A percentile compares a stretch with the other conserved stretches of the same genome.
These are phyloP conservation scores for Lenzites betulinus DNA, from an alignment of 768 basidiomycete genomes.

Conservation along the genomic window DNA sequence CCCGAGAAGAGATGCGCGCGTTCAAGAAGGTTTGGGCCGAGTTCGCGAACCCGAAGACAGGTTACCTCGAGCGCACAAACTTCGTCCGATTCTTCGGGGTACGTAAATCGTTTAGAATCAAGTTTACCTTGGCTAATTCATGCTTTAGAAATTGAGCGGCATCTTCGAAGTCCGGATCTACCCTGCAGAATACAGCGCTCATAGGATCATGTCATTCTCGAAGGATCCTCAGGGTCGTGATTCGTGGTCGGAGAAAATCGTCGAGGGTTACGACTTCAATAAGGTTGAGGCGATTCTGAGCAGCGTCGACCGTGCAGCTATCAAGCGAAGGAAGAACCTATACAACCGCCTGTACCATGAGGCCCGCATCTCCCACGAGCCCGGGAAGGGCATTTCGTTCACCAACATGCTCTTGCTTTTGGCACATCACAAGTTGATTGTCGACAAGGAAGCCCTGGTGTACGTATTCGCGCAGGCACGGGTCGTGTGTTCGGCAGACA, in stretches of 20 bases:
- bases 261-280: constrained; percentile 60
- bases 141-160: constrained; percentile 70
- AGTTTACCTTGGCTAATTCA: constrained; percentile 1
- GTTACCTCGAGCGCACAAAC: constrained; percentile 67
- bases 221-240: constrained; percentile 39
- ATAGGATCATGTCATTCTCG: constrained; percentile 57
- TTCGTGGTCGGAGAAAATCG: constrained; percentile 37
- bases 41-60: constrained; percentile 77
- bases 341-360: constrained; percentile 87
- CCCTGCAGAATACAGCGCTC: constrained; percentile 64
- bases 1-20: constrained; percentile 87
- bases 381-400: constrained; percentile 84
- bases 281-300: constrained; percentile 61
- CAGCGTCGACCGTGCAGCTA: constrained; percentile 62
- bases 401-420: constrained; percentile 85
- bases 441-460: constrained; percentile 87
- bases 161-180: constrained; percentile 90
- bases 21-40: constrained; percentile 96
- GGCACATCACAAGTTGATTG: constrained; percentile 89
- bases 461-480: constrained; percentile 42
- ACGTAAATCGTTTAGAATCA: constrained; percentile 33
- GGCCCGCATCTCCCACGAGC: constrained; percentile 71
- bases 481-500: not conserved
- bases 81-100: constrained; percentile 85
- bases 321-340: constrained; percentile 66